phyloP scores from a whole-genome alignment of 1,284 basidiomycete species.

The Cutaneotrichosporon daszewskae region DNA sequence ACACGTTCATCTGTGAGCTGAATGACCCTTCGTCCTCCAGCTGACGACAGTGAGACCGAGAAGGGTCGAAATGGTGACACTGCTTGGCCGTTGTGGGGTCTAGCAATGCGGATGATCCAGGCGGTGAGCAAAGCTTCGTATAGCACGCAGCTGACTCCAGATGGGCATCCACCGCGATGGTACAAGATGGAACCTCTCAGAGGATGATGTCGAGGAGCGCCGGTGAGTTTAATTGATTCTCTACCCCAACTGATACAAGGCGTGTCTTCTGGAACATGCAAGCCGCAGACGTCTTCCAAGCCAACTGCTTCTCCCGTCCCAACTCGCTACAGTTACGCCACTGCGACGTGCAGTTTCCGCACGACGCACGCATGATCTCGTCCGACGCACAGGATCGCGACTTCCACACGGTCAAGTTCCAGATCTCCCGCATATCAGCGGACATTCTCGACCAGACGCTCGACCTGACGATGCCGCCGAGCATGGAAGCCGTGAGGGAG shows the following conservation, averaged over 20 bases:
- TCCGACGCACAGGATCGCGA: constrained; percentile 8
- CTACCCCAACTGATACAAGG: neutral
- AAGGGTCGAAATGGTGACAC: constrained; percentile 15
- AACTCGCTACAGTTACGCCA: constrained; percentile 9
- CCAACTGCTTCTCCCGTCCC: constrained; percentile 27
- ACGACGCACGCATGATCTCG: neutral
- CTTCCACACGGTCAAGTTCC: constrained; percentile 24
- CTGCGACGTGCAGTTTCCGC: constrained; percentile 7
- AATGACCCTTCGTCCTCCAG: too few relatives aligned
- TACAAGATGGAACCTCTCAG: constrained; percentile 18
- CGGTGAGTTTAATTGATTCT: too few relatives aligned
- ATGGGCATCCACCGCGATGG: constrained; percentile 31
- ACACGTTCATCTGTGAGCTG: too few relatives aligned
- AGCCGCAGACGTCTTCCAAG: constrained; percentile 20
- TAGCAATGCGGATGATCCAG: constrained; percentile 17
- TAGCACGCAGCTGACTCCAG: constrained; percentile 4
- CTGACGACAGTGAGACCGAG: constrained; percentile 31
- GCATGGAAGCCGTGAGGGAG: constrained; percentile 13
- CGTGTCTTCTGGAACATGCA: constrained; percentile 19
- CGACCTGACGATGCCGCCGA: constrained; percentile 15
- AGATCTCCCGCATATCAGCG: constrained; percentile 9
- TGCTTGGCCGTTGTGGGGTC: constrained; percentile 26
- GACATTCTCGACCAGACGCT: constrained; percentile 18
- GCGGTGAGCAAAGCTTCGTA: constrained; percentile 2
- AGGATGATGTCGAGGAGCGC: constrained; percentile 21